Conservation (phyloP, 495 filamentous ascomycete species). For the Hypoxylon rickii region DNA sequence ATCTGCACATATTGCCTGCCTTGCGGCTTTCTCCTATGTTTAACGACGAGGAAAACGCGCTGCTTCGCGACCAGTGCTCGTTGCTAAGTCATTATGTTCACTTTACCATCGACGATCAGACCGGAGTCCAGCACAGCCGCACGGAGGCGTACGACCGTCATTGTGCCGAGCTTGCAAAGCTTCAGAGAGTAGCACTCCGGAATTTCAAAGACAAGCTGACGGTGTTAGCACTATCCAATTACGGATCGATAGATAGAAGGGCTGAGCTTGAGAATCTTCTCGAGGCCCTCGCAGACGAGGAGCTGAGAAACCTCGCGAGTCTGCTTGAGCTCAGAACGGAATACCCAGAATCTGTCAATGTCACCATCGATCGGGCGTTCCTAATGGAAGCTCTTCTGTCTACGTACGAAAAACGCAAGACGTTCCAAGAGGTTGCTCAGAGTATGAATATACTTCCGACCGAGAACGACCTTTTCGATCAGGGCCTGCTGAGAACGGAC, state of each 20-base stretch:
- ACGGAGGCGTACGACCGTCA: constrained; percentile 80
- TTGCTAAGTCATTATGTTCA: constrained; percentile 82
- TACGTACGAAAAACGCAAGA: constrained; percentile 73
- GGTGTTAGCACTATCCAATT: constrained; percentile 89
- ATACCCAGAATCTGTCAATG: constrained; percentile 72
- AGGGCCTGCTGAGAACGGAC: constrained; percentile 81
- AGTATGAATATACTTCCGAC: constrained; percentile 79
- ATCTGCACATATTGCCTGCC: constrained; percentile 85
- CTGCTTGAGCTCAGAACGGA: constrained; percentile 75
- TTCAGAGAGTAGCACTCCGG: constrained; percentile 82
- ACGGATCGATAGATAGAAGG: constrained; percentile 81
- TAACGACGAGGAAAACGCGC: constrained; percentile 69
- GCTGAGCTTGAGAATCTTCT: constrained; percentile 80
- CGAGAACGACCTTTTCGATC: constrained; percentile 83
- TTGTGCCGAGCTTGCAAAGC: constrained; percentile 70
- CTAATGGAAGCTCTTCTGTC: constrained; percentile 78
- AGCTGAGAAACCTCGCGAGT: constrained; percentile 69
- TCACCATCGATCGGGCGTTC: constrained; percentile 68
- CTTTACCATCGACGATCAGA: constrained; percentile 92
- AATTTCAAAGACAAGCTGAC: constrained; percentile 89
- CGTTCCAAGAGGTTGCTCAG: constrained; percentile 79
- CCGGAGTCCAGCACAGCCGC: constrained; percentile 71
- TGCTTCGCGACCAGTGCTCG: constrained; percentile 79
- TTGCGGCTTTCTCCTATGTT: constrained; percentile 80
- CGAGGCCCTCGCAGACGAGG: constrained; percentile 68